A percentile compares a stretch with the other conserved stretches of the same genome.
Conservation (phyloP, 2,329 filamentous ascomycete genomes). For the Lachnellula arida region DNA sequence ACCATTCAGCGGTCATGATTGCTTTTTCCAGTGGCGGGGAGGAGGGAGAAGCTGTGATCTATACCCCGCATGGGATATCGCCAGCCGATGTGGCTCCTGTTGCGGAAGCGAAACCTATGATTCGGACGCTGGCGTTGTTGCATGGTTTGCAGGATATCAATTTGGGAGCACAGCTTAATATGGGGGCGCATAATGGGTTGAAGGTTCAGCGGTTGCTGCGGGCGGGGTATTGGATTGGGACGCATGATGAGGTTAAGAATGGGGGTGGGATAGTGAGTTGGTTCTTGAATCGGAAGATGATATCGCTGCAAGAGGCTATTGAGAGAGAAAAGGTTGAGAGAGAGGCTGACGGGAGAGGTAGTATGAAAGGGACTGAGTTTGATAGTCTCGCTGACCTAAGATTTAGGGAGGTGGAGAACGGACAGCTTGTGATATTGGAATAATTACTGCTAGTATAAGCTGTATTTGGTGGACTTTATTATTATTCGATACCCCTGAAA, state of each 20-base stretch:
- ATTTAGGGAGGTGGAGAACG: slow-evolving; percentile 22
- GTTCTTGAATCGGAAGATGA: slow-evolving; percentile 43
- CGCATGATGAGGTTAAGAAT: slow-evolving; percentile 60
- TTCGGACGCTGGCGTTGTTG: slow-evolving; percentile 53
- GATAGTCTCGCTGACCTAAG: slow-evolving; percentile 13
- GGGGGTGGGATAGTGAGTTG: slow-evolving; percentile 53
- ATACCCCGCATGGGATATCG: slow-evolving; percentile 59
- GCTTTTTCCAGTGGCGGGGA: slow-evolving; percentile 39
- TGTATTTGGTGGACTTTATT: not conserved
- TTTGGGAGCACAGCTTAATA: slow-evolving; percentile 54
- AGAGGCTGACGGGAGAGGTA: not conserved
- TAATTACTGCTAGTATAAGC: not conserved
- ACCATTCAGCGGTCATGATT: slow-evolving; percentile 58
- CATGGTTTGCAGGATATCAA: slow-evolving; percentile 61
- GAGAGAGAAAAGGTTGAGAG: slow-evolving; percentile 13
- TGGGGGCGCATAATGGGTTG: slow-evolving; percentile 58
- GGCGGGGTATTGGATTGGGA: slow-evolving; percentile 60
- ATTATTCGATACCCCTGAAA: too few relatives aligned
- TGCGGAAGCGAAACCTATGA: slow-evolving; percentile 38
- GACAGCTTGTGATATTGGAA: slow-evolving; percentile 21
- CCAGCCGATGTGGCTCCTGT: slow-evolving; percentile 42
- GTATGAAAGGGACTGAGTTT: slow-evolving; percentile 5
- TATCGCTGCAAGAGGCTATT: slow-evolving; percentile 41
- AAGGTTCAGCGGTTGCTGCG: slow-evolving; percentile 47
- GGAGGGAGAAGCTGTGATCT: slow-evolving; percentile 52